Percentiles rank a stretch among this genome's conserved stretches.
These are phyloP conservation scores for Helotiales sp. DNA, from an alignment of 2,329 filamentous ascomycete species.

Conservation along the genomic window DNA sequence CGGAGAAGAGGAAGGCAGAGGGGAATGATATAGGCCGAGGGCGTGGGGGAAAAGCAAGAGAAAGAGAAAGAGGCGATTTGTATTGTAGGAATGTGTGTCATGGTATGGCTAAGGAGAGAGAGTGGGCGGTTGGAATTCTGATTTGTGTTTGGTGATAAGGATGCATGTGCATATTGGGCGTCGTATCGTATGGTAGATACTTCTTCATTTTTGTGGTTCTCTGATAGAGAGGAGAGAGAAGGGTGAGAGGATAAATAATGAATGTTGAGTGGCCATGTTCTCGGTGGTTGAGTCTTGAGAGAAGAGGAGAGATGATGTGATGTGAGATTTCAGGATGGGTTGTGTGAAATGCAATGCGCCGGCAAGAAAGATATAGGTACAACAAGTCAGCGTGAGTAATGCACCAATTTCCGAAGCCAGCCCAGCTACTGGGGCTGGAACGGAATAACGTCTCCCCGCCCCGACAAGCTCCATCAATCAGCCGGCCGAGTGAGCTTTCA, in stretches of 20 bases:
- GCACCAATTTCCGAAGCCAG: too few relatives aligned
- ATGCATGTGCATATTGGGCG: conserved; percentile 7
- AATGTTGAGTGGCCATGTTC: not conserved
- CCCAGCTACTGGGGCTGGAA: not conserved
- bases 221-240: not conserved
- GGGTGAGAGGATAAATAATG: not conserved
- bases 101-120: not conserved
- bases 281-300: too few relatives aligned
- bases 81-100: conserved; percentile 1
- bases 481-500: too few relatives aligned
- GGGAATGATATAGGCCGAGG: too few relatives aligned
- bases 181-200: not conserved
- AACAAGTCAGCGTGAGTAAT: too few relatives aligned
- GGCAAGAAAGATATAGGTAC: too few relatives aligned
- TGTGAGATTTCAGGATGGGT: too few relatives aligned
- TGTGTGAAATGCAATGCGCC: too few relatives aligned
- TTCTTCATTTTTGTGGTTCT: not conserved
- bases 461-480: too few relatives aligned
- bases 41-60: not conserved
- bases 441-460: conserved; percentile 3
- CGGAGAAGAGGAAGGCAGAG: too few relatives aligned
- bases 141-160: too few relatives aligned
- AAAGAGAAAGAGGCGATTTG: not conserved
- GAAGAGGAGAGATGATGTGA: too few relatives aligned
- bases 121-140: not conserved